Base-by-base conservation (phyloP, 495 filamentous ascomycete genomes). In the Tuber umbilicatum region DNA sequence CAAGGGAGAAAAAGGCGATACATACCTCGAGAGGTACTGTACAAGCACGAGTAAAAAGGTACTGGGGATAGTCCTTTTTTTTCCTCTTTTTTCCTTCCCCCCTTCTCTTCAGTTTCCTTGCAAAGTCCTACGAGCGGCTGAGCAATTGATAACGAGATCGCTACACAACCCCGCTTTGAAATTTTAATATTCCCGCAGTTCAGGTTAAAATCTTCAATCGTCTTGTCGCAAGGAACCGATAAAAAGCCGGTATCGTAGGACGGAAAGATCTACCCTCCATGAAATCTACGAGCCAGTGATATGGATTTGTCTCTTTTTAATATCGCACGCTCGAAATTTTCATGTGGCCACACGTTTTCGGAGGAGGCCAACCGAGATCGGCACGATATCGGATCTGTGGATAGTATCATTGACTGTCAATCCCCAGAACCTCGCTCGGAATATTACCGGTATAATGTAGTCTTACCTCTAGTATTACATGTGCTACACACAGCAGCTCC, bases 131-230 rank as follows among this genome's bases (percentile, higher is more conserved):
- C 55, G 17, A 5, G 68, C 31, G 72, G 74, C 78, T 78, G 70
- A 70, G 35, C 27, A 78, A 73, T 78, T 64, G 77, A 78, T 78
- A 77, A 71, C 68, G 55, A 71, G 68, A 73, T 73, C 35, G 47
- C 69, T 70, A 77, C 60, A 69, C 71, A 72, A 38, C 55, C 77
- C 77, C 77, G 69, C 71, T 68, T 64, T 19, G 19, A 64, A 35
- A 64, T 64, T 35, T 64, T 64, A 35, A 64, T 64, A 64, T 64
- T 64, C 41, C 27, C 64, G 27, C 50, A 76, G 64, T 67, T 27
- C 55, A 72, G 64, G 71, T 70, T 55, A 27, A 39, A 71, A 73
- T 77, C 68, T 75, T 72, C 55, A 64, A 64, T 64, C 55, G 4
- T 31, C 27, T 64, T 35, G 27, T 64, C 55, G 55, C 27, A 35